These are phyloP conservation scores for Pleurotus sapidus DNA, from an alignment of 768 basidiomycete genomes.

Conservation along the genomic window DNA sequence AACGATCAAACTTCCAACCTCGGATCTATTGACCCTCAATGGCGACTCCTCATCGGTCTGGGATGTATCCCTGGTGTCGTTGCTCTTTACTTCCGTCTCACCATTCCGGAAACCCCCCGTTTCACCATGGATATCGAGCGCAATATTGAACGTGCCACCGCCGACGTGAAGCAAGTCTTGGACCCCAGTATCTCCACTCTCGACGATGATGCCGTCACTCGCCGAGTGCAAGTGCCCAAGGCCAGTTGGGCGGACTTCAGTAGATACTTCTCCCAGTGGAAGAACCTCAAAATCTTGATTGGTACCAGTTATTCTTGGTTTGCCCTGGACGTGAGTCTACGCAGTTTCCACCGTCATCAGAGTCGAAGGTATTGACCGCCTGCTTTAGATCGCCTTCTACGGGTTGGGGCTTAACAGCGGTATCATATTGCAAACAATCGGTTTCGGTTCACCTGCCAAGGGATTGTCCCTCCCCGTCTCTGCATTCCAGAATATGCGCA, in stretches of 20 bases:
- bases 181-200: conserved; percentile 40
- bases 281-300: conserved; percentile 77
- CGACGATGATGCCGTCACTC: conserved; percentile 55
- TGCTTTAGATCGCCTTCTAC: conserved; percentile 75
- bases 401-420: conserved; percentile 84
- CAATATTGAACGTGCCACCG: conserved; percentile 71
- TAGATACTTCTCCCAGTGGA: conserved; percentile 65
- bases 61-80: conserved; percentile 79
- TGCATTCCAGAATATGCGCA: conserved; percentile 58
- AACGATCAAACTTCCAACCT: conserved; percentile 35
- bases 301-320: conserved; percentile 87
- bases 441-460: conserved; percentile 51
- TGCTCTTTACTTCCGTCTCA: conserved; percentile 90
- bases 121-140: conserved; percentile 91
- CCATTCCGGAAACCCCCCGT: conserved; percentile 90
- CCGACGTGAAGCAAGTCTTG: conserved; percentile 72
- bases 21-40: conserved; percentile 66
- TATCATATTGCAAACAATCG: conserved; percentile 72
- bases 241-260: conserved; percentile 69
- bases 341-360: neutral
- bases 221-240: conserved; percentile 66
- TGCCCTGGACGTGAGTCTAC: conserved; percentile 65
- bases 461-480: conserved; percentile 25
- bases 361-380: neutral
- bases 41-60: conserved; percentile 79